Conservation (phyloP, 176 grass and related monocot species). For the Thalia dealbata region DNA sequence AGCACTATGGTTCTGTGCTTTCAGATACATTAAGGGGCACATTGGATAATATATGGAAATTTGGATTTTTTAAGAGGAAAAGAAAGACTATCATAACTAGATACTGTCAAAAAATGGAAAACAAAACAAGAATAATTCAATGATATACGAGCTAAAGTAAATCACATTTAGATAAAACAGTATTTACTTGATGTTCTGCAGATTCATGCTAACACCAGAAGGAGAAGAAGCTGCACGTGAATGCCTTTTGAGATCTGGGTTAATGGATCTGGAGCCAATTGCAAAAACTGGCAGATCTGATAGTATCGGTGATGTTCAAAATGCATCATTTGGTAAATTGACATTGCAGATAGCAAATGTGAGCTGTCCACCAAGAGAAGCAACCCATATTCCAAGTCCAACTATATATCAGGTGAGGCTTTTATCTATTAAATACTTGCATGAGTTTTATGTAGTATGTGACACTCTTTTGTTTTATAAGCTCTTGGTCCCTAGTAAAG, state of each 20-base stretch:
- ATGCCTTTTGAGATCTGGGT: slow-evolving; percentile 52
- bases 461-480: background rate
- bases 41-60: no score
- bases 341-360: background rate
- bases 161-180: background rate
- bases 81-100: no score
- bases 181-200: slow-evolving; percentile 19
- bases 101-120: no score
- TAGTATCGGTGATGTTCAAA: background rate
- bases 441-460: background rate
- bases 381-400: background rate
- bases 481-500: no score
- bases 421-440: background rate
- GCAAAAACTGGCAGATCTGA: slow-evolving; percentile 2
- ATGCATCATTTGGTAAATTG: slow-evolving; percentile 4
- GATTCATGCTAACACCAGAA: slow-evolving; percentile 74
- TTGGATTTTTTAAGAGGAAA: no score
- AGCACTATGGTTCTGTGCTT: background rate
- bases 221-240: slow-evolving; percentile 51
- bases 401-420: background rate
- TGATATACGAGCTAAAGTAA: no score
- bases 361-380: background rate
- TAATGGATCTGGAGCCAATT: slow-evolving; percentile 22
- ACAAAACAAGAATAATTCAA: no score
- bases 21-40: no score